Base-by-base conservation (phyloP, 495 filamentous ascomycete species). In the Jackrogersella multiformis region DNA sequence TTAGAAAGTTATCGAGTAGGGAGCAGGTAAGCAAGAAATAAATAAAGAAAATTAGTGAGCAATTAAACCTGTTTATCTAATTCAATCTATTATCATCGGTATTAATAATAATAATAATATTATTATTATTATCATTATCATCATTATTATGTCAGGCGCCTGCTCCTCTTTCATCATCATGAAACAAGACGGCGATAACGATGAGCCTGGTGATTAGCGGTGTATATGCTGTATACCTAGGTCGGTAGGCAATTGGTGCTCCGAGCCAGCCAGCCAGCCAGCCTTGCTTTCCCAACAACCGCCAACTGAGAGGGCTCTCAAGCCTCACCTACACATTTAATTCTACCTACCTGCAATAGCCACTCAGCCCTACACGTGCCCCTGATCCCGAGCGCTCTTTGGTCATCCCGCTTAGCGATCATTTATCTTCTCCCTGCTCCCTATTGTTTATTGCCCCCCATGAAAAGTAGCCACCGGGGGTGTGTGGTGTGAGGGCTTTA, bases 181-280 rank as follows among this genome's bases (percentile, higher is more conserved):
- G 51, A 53, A 61, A 56, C 61, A 56, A 9, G 55, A 10, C 42
- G 56, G 45, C 52, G 52, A 65, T 48, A 59, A 59, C 48, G 34
- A 52, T 26, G 39, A 13, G 41, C 23, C 28, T 49, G 66, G 24
- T 65, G 61, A 65, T 69, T 56, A 65, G 66, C 61, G 66, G 66
- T 69, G 61, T 61, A 57, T 56, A 15, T 12, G 5, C 12, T 8
- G 5, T 4, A 30, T 30, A 7, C 26, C 3, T 30, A 7, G 3
- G 26, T 7, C 4, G 26, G 26, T 30, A 7, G 3, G 7, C 7
- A 20, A 6, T n/a, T n/a, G 15, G 15, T 20, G n/a, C 30, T 52
- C 28, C 35, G 30, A 30, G 10, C 18, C 39, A 42, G 39, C 39
- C 39, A 3, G 2, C 39, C 39, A n/a, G n/a, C n/a, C n/a, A n/a